These are phyloP conservation scores for Phytopythium mirpurense DNA, from an alignment of 352 stramenopile species.

Conservation along the genomic window DNA sequence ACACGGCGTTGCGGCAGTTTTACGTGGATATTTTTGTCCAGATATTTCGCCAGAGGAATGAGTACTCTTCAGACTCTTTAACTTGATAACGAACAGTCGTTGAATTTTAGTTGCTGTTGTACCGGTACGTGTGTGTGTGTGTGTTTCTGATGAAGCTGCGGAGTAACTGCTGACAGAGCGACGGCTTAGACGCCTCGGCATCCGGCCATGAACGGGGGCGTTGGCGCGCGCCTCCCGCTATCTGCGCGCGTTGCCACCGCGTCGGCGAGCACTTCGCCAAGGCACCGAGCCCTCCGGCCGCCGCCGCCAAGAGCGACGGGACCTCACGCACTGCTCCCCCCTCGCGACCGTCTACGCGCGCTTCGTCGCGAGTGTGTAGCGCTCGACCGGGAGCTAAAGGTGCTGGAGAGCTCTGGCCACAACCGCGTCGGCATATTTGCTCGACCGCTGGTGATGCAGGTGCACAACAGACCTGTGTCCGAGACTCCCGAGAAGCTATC, in stretches of 20 bases:
- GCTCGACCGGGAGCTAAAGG: conserved; percentile 46
- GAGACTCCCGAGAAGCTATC: no score
- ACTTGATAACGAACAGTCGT: conserved; percentile 4
- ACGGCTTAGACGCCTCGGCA: no score
- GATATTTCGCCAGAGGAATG: no score
- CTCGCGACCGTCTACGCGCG: not conserved
- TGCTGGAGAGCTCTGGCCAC: conserved; percentile 62
- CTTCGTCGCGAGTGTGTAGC: conserved; percentile 15
- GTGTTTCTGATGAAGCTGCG: not conserved
- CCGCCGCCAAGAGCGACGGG: not conserved
- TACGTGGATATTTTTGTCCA: no score
- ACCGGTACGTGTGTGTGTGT: no score
- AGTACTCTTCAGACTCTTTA: not conserved
- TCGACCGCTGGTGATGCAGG: conserved; percentile 34
- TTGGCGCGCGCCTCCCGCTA: not conserved
- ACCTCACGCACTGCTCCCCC: conserved; percentile 2
- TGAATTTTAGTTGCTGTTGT: no score
- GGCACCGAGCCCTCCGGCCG: not conserved
- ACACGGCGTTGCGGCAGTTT: no score
- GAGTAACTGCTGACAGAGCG: no score
- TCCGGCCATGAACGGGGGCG: not conserved
- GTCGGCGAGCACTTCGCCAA: not conserved
- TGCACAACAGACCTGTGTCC: conserved; percentile 2
- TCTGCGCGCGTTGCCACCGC: not conserved
- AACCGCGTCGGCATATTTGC: conserved; percentile 51